These are phyloP conservation scores for Pyrus communis DNA, from an alignment of 306 rosid genomes.

Conservation along the genomic window DNA sequence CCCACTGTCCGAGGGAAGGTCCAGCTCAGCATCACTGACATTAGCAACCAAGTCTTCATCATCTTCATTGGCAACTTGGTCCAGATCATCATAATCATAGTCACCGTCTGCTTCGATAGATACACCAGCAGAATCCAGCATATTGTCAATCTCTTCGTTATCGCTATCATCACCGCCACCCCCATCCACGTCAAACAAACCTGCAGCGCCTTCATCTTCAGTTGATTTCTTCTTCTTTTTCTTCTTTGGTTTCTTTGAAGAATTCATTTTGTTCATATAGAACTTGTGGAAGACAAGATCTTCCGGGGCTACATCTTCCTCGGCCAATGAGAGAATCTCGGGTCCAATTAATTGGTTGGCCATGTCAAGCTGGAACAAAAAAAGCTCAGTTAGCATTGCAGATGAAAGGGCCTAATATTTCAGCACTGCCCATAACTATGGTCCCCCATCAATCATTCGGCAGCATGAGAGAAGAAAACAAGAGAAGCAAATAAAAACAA, in stretches of 20 bases:
- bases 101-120: slow-evolving; percentile 49
- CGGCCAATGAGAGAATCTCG: slow-evolving; percentile 73
- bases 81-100: slow-evolving; percentile 80
- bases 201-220: slow-evolving; percentile 64
- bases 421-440: neutral
- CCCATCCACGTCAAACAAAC: slow-evolving; percentile 45
- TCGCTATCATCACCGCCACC: slow-evolving; percentile 67
- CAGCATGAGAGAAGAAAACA: neutral
- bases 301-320: slow-evolving; percentile 84
- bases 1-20: slow-evolving; percentile 39
- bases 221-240: slow-evolving; percentile 54
- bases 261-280: slow-evolving; percentile 64
- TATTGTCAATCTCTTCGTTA: slow-evolving; percentile 72
- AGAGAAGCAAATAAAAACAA: neutral
- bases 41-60: slow-evolving; percentile 77
- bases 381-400: slow-evolving; percentile 11
- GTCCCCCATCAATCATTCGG: neutral
- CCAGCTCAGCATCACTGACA: slow-evolving; percentile 57
- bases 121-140: slow-evolving; percentile 58
- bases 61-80: slow-evolving; percentile 53
- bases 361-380: slow-evolving; percentile 56
- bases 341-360: slow-evolving; percentile 62
- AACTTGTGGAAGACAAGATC: slow-evolving; percentile 95
- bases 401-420: neutral
- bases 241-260: slow-evolving; percentile 62